Conservation (phyloP, 768 basidiomycete species). For the Hygrophorus russula region DNA sequence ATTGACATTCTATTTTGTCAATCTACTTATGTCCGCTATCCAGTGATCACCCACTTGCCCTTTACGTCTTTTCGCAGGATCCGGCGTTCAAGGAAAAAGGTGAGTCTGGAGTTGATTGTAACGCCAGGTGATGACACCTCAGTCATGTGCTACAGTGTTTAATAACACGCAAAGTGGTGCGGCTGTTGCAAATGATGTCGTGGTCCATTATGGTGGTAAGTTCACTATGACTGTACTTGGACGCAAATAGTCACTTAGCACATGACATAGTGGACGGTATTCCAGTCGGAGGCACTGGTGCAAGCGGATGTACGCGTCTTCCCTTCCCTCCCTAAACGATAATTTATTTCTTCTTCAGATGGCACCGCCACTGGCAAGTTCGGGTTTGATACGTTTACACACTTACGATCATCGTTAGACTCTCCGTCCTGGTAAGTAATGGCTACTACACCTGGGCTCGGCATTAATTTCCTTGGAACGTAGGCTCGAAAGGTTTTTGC, state of each 20-base stretch:
- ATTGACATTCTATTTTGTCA: neutral
- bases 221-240: neutral
- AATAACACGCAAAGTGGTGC: slow-evolving; percentile 63
- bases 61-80: slow-evolving; percentile 69
- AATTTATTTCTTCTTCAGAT: slow-evolving; percentile 23
- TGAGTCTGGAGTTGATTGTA: slow-evolving; percentile 12
- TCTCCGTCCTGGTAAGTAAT: slow-evolving; percentile 43
- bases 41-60: slow-evolving; percentile 62
- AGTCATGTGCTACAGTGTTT: slow-evolving; percentile 34
- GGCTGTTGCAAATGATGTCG: slow-evolving; percentile 55
- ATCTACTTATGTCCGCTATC: neutral
- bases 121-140: neutral
- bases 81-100: slow-evolving; percentile 50
- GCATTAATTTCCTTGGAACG: neutral
- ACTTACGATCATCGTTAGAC: slow-evolving; percentile 49
- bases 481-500: slow-evolving; percentile 40
- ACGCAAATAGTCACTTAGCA: neutral
- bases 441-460: slow-evolving; percentile 10
- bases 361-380: slow-evolving; percentile 66
- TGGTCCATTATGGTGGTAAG: slow-evolving; percentile 51
- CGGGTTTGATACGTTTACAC: slow-evolving; percentile 71
- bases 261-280: slow-evolving; percentile 38
- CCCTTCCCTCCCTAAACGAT: neutral
- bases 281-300: slow-evolving; percentile 67
- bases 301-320: slow-evolving; percentile 53